These are phyloP conservation scores for Staphylotrichum longicolle DNA, from an alignment of 495 filamentous ascomycete species.

Conservation along the genomic window DNA sequence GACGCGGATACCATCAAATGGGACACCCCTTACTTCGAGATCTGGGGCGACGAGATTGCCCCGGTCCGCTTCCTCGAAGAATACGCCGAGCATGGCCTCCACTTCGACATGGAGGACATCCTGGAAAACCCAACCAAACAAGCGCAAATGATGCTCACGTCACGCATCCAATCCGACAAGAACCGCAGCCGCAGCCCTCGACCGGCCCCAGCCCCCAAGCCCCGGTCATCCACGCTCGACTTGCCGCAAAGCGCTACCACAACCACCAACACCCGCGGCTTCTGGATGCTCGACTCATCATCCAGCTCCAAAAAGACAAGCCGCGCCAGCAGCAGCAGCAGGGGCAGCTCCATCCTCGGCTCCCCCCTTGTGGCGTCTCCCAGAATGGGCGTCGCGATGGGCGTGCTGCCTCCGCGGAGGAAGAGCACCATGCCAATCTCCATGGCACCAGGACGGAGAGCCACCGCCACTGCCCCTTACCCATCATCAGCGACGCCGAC, in stretches of 20 bases:
- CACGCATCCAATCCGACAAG: conserved; percentile 8
- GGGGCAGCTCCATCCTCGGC: conserved; percentile 3
- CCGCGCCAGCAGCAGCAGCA: conserved; percentile 11
- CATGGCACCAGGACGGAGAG: too few species aligned
- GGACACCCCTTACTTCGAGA: conserved; percentile 13
- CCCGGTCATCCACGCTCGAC: not conserved
- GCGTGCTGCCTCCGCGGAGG: not conserved
- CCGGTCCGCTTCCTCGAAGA: conserved; percentile 16
- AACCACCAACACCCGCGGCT: conserved; percentile 9
- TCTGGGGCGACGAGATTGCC: conserved; percentile 19
- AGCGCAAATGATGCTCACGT: conserved; percentile 15
- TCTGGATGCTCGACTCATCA: conserved; percentile 5
- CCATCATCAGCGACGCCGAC: not conserved
- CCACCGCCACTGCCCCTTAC: not conserved
- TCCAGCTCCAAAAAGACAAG: conserved; percentile 6
- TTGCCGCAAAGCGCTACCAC: conserved; percentile 2
- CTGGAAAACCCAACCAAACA: conserved; percentile 17
- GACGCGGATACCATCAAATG: conserved; percentile 9
- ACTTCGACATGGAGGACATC: conserved; percentile 19
- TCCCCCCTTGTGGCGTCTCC: conserved; percentile 10
- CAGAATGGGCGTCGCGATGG: conserved; percentile 9
- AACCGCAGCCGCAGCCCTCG: conserved; percentile 1
- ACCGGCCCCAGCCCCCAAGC: not conserved
- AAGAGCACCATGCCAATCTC: conserved; percentile 8
- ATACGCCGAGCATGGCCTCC: conserved; percentile 15